These are phyloP conservation scores for Globisporangium parvum DNA, from an alignment of 352 stramenopile species.

Conservation along the genomic window DNA sequence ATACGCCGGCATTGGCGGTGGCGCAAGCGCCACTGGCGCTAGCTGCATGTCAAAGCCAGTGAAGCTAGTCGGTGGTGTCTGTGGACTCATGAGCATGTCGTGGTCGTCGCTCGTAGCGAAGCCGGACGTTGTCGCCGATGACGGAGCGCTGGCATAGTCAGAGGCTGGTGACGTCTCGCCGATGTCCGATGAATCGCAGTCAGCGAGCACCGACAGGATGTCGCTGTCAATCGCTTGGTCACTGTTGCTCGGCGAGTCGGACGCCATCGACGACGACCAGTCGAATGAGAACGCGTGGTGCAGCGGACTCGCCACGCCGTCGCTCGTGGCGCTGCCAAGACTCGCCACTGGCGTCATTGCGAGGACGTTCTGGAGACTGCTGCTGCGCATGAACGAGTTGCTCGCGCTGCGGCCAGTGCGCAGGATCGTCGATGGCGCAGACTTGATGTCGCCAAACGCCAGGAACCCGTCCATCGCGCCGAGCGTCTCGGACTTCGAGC, in stretches of 20 bases:
- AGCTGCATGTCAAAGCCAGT: conserved; percentile 22
- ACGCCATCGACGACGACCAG: conserved; percentile 23
- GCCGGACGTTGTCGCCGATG: background rate
- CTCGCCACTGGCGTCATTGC: background rate
- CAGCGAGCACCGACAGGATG: conserved; percentile 63
- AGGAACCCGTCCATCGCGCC: conserved; percentile 24
- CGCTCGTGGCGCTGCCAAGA: background rate
- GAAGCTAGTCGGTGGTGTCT: no score
- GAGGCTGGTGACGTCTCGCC: conserved; percentile 12
- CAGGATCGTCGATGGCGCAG: conserved; percentile 12
- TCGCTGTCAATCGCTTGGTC: conserved; percentile 72
- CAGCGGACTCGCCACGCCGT: background rate
- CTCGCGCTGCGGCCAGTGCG: conserved; percentile 28
- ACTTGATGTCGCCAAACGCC: conserved; percentile 22
- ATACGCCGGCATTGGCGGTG: background rate
- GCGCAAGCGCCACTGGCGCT: conserved; percentile 6
- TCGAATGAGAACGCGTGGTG: conserved; percentile 24
- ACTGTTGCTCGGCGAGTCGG: conserved; percentile 28
- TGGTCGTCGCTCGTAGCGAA: conserved; percentile 23
- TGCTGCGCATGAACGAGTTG: conserved; percentile 21
- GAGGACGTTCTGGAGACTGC: background rate
- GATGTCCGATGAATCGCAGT: conserved; percentile 38
- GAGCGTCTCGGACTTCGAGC: conserved; percentile 63
- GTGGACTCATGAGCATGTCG: conserved; percentile 22
- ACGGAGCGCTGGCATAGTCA: conserved; percentile 4